Evolutionary conservation across 441 rosid species (phyloP), one percentile per base, ranked within the genome.

Genomic region (Manihot esculenta): DNA sequence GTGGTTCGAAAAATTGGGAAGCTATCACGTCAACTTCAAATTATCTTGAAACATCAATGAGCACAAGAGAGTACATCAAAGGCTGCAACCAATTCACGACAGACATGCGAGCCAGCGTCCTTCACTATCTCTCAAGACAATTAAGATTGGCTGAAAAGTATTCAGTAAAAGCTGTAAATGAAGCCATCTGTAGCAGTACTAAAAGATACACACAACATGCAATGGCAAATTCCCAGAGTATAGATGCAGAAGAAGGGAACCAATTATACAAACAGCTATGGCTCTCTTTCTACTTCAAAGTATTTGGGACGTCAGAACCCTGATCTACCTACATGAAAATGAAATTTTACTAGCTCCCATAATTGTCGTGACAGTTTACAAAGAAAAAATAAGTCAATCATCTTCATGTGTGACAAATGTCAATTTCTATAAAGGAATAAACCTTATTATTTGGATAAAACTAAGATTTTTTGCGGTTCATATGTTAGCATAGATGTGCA

Each of bases 1-100:
- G 47, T 14, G 6, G 66, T 27, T 35, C 33, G 67, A 69, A 65
- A 70, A 64, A 27, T 59, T 10, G 59, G 41, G 57, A 0, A 48
- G 58, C 66, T 64, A 49, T 69, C 18, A 26, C 42, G 6, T 10
- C 50, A 61, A 44, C 27, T 41, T 38, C 57, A 53, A 21, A 53
- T 41, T 61, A 41, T 61, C 64, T 23, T 38, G 26, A 10, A 21
- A 60, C 26, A 1, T 6, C 24, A 10, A 5, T 41, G 26, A 62
- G 24, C 45, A 21, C 24, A n/a, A n/a, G 18, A 17, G 20, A 14
- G 10, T 23, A 45, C n/a, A 20, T 20, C 38, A 20, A 47, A 26
- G 23, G 50, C 38, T 71, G 72, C 64, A 56, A 35, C 30, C 47
- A 48, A 72, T 35, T 44, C 4, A 35, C 35, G 49, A 15, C 14